phyloP scores from a whole-genome alignment of 371 early-diverging fungal species.

The Mucor plumbeus region DNA sequence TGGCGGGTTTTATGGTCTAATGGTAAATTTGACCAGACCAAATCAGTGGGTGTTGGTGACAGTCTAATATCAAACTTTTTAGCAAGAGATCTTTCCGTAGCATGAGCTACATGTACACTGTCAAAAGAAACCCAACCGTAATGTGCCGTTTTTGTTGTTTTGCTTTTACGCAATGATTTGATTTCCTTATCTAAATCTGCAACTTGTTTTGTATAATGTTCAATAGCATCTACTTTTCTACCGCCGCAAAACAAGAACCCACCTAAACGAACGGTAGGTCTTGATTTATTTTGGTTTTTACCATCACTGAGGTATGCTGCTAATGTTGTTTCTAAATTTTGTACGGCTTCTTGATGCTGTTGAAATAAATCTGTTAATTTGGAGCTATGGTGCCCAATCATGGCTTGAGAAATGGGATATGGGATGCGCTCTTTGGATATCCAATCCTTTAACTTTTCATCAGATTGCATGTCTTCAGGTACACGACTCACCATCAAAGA shows the following conservation, averaged over 20 bases:
- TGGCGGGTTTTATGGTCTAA: slow-evolving; percentile 58
- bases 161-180: slow-evolving; percentile 55
- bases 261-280: slow-evolving; percentile 60
- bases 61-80: slow-evolving; percentile 43
- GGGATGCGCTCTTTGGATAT: slow-evolving; percentile 48
- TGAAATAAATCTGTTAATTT: slow-evolving; percentile 71
- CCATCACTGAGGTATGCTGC: slow-evolving; percentile 68
- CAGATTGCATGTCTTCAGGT: slow-evolving; percentile 63
- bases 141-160: slow-evolving; percentile 52
- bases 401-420: slow-evolving; percentile 60
- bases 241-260: slow-evolving; percentile 54
- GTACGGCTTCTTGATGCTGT: slow-evolving; percentile 72
- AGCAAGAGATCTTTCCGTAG: slow-evolving; percentile 27
- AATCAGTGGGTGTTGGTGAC: slow-evolving; percentile 78
- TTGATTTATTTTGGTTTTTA: slow-evolving; percentile 43
- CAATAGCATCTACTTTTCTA: slow-evolving; percentile 77
- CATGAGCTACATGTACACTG: slow-evolving; percentile 68
- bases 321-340: slow-evolving; percentile 69
- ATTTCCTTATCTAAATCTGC: slow-evolving; percentile 72
- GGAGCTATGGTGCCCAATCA: slow-evolving; percentile 76
- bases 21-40: slow-evolving; percentile 84
- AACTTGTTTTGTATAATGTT: slow-evolving; percentile 69
- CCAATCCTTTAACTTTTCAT: slow-evolving; percentile 59
- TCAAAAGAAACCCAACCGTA: slow-evolving; percentile 83
- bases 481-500: slow-evolving; percentile 76